Base-by-base conservation (phyloP, 2,329 filamentous ascomycete species). In the Microsporum audouinii region DNA sequence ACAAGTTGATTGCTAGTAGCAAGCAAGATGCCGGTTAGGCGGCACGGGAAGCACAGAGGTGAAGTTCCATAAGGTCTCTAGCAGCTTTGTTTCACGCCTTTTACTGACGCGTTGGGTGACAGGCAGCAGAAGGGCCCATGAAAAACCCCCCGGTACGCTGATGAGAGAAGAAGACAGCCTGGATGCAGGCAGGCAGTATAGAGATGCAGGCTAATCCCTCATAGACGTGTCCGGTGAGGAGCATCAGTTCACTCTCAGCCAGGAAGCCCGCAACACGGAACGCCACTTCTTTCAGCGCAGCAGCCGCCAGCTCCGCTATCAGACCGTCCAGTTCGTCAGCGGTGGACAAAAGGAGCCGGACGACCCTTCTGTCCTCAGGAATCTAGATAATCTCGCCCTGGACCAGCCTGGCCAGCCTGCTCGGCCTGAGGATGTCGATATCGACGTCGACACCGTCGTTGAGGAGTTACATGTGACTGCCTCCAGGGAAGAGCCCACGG, bases 241-340 rank as follows among this genome's bases (percentile, higher is more conserved):
- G 34, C 38, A 38, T 8, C 23, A 12, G 55, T 47, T 75, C 60
- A 80, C 79, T 1, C 76, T 86, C 70, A 76, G 77, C 64, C 80
- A 86, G 65, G 83, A 84, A 71, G 83, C 82, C 39, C 77, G 77
- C 27, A 84, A 82, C 66, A 83, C 81, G 10, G 80, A 80, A 68
- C 76, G 72, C 17, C 78, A 81, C 65, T 74, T 73, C 34, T 70
- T 75, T 53, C 17, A 45, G 27, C 80, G 78, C 71, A 76, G 77
- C 60, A 76, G 77, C 63, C 71, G 74, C 57, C 78, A 78, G 64
- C 75, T 87, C 57, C 78, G 85, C 62, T 73, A 85, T 66, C 76
- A 79, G 60, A 74, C 75, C 29, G 78, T 88, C 58, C 70, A 73
- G 1, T 88, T 88, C 68, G 79, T 88, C 63, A 84, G 82, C 68